Evolutionary conservation across 164 flowering plant genomes (phyloP).

Genomic region (Aristolochia californica): DNA sequence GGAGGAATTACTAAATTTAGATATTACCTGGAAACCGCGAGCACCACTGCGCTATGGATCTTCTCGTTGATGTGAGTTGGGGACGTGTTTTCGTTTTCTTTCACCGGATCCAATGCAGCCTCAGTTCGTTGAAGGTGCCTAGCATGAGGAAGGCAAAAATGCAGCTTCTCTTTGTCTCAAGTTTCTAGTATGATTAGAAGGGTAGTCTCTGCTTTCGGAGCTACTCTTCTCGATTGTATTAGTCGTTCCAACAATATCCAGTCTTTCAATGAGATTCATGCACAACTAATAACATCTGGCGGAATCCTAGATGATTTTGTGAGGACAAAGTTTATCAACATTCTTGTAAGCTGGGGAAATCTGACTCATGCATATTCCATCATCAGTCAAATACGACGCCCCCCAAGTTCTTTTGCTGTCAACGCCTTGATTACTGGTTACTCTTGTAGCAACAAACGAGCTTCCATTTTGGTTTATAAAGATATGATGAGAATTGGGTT

Average conservation of each 20-base stretch:
- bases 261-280: constrained; percentile 29
- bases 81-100: too few species aligned
- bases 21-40: too few species aligned
- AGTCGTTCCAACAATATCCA: constrained; percentile 16
- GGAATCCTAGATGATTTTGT: constrained; percentile 12
- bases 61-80: too few species aligned
- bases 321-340: constrained; percentile 13
- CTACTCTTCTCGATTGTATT: constrained; percentile 16
- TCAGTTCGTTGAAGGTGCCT: too few species aligned
- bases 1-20: too few species aligned
- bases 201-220: background rate
- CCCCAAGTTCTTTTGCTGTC: constrained; percentile 20
- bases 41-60: too few species aligned
- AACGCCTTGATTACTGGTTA: constrained; percentile 30
- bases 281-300: constrained; percentile 22
- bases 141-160: background rate
- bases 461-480: constrained; percentile 25
- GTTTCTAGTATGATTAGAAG: background rate
- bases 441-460: constrained; percentile 15
- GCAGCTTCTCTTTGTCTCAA: background rate
- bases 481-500: constrained; percentile 23
- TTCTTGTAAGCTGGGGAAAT: constrained; percentile 15
- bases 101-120: too few species aligned
- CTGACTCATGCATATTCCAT: constrained; percentile 17
- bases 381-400: constrained; percentile 16